Conservation (phyloP, 2,329 filamentous ascomycete genomes). For the Piedraia hortae region DNA sequence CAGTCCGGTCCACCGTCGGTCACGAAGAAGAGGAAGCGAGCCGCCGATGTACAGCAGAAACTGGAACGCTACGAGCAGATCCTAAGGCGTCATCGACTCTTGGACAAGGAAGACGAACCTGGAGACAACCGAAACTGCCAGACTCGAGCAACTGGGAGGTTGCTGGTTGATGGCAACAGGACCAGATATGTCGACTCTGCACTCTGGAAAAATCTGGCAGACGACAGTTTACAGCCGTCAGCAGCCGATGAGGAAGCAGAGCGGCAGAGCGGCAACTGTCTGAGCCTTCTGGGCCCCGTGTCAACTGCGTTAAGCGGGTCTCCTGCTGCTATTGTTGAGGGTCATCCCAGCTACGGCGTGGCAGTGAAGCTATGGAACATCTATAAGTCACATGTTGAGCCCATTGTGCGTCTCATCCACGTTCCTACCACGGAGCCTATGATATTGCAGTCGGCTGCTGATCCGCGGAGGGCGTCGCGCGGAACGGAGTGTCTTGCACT, state of each 20-base stretch:
- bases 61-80: conserved; percentile 17
- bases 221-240: conserved; percentile 8
- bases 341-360: conserved; percentile 27
- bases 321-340: conserved; percentile 8
- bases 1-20: conserved; percentile 15
- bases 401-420: conserved; percentile 42
- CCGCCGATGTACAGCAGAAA: conserved; percentile 11
- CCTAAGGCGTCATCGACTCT: conserved; percentile 13
- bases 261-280: conserved; percentile 8
- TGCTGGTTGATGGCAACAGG: conserved; percentile 11
- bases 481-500: conserved; percentile 32
- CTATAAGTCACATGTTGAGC: conserved; percentile 44
- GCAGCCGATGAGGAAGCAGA: conserved; percentile 7
- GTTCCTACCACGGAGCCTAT: conserved; percentile 26
- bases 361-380: conserved; percentile 27
- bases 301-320: conserved; percentile 7
- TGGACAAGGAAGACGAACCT: conserved; percentile 5
- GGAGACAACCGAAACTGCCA: conserved; percentile 1
- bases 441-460: conserved; percentile 17
- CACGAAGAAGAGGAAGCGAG: conserved; percentile 14
- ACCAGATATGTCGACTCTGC: conserved; percentile 18
- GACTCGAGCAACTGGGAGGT: conserved; percentile 7
- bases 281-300: conserved; percentile 5
- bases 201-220: conserved; percentile 9
- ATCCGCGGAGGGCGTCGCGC: conserved; percentile 27